Conservation (phyloP, 2,329 filamentous ascomycete genomes). For the Phaeosphaeria sp. region DNA sequence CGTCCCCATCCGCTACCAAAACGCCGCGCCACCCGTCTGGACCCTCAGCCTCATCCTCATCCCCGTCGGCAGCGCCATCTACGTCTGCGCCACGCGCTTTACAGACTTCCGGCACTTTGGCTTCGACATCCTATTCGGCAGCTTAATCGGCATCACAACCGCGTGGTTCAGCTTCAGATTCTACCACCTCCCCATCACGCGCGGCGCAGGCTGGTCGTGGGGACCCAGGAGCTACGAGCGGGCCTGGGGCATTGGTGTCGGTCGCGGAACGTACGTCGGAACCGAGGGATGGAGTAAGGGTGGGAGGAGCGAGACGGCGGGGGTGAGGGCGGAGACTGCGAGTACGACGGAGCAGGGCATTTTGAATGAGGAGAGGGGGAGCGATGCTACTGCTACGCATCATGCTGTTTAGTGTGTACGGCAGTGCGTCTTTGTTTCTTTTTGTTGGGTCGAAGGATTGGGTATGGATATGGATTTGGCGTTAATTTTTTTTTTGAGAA, state of each 20-base stretch:
- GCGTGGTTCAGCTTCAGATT: conserved; percentile 80
- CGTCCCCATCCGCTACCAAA: conserved; percentile 70
- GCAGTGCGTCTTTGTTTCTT: not conserved
- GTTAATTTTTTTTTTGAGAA: not conserved
- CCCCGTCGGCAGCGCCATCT: conserved; percentile 77
- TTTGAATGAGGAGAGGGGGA: not conserved
- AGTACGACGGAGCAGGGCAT: not conserved
- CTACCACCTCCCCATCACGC: conserved; percentile 81
- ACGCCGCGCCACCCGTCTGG: conserved; percentile 83
- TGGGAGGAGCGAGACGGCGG: conserved; percentile 16
- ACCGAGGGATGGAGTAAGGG: conserved; percentile 53
- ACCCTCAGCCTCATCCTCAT: conserved; percentile 73
- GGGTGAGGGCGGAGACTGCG: not conserved
- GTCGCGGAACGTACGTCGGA: conserved; percentile 55
- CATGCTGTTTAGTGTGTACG: not conserved
- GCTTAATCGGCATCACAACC: conserved; percentile 73
- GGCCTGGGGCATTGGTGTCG: conserved; percentile 81
- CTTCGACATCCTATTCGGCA: conserved; percentile 92
- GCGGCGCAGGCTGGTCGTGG: conserved; percentile 91
- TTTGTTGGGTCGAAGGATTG: not conserved
- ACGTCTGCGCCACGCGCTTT: conserved; percentile 85
- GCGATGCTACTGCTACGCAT: not conserved
- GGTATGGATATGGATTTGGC: not conserved
- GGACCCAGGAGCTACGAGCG: conserved; percentile 74
- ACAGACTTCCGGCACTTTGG: conserved; percentile 88